Evolutionary conservation across 2,329 filamentous ascomycete genomes (phyloP), one percentile per base, ranked within the genome.

Genomic region (Trichoderma aggressivum): DNA sequence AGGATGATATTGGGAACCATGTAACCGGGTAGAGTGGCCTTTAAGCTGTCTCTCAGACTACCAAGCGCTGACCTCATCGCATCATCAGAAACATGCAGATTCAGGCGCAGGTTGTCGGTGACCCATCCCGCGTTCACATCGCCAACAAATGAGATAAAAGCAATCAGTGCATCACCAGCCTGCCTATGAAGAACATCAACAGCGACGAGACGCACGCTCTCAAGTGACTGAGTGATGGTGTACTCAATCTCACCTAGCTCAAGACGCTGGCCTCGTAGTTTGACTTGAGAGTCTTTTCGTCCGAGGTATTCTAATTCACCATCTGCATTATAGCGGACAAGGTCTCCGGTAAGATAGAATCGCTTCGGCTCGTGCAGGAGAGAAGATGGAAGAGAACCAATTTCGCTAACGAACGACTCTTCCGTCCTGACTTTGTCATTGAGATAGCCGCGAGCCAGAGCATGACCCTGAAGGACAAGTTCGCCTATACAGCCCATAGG

Each of bases 241-340:
- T 72, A 65, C 47, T 77, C 74, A 21, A 76, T 71, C 43, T 75
- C 75, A 12, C 68, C 74, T 12, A 86, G 79, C 78, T 86, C 89
- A 63, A 87, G 80, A 68, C 86, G 77, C 71, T 84, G 88, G 28
- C 89, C 89, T 32, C 84, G 81, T 12, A 89, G 76, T 76, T 89
- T 89, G 62, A 89, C 82, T 75, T 89, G 87, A 0, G 82, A 82
- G 73, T 89, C 87, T 73, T 86, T 87, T 26, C 87, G 81, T 50
- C 86, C 86, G 56, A 85, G 76, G 66, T 82, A 85, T 0, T 81
- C 74, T 6, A 86, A 75, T 32, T 75, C 74, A 2, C 82, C 81
- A 58, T 83, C 79, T 0, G 76, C 75, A 39, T 80, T 76, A 30
- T 84, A 84, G 56, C 76, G 76, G 7, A 78, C 84, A 8, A 86